A percentile compares a stretch with the other conserved stretches of the same genome.
These are phyloP conservation scores for Nicotiana paniculata DNA, from an alignment of 257 asterid species.

Conservation along the genomic window DNA sequence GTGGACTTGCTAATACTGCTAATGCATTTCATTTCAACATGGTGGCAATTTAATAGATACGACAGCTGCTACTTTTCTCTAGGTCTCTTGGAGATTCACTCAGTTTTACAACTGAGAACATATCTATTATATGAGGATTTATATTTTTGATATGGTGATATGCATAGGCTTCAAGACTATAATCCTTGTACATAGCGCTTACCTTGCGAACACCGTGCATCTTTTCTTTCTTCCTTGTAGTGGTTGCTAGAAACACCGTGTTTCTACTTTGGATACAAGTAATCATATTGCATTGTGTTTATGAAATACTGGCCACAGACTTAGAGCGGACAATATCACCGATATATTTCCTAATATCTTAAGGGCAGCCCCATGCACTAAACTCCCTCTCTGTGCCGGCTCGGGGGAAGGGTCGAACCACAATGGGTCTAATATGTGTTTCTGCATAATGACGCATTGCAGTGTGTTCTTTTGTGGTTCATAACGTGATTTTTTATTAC, in stretches of 20 bases:
- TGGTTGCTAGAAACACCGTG: background rate
- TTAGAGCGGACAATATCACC: background rate
- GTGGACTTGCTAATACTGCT: background rate
- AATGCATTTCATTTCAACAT: background rate
- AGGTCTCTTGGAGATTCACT: background rate
- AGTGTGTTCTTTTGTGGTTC: background rate
- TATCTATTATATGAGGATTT: background rate
- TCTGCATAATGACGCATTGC: background rate
- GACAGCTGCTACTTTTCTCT: background rate
- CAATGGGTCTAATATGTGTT: background rate
- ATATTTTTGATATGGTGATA: background rate
- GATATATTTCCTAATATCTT: background rate
- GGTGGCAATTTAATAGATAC: background rate
- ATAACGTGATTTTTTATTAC: background rate
- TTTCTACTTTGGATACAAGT: background rate
- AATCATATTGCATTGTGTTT: background rate
- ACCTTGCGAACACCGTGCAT: background rate
- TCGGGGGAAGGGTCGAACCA: too few relatives aligned
- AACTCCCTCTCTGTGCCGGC: too few relatives aligned
- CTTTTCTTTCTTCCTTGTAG: background rate
- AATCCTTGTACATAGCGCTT: background rate
- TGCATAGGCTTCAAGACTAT: background rate
- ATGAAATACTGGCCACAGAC: background rate
- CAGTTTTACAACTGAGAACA: background rate
- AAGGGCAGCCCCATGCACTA: too few relatives aligned